These are phyloP conservation scores for Erysimum cheiranthoides DNA, from an alignment of 345 rosid genomes.

Conservation along the genomic window DNA sequence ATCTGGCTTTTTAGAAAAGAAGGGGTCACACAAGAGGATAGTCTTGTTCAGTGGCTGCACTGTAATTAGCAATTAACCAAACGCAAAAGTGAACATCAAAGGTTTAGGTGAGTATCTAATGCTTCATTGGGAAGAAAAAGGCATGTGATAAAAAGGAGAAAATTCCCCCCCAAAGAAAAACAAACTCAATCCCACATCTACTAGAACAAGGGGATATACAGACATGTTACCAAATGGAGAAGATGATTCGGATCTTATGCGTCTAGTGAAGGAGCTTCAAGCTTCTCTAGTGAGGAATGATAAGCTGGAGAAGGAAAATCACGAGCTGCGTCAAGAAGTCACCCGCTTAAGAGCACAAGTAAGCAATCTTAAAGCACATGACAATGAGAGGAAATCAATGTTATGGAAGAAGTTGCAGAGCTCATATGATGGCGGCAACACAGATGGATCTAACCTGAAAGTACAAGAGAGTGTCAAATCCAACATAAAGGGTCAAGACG, in stretches of 20 bases:
- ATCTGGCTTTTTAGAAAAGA: neutral
- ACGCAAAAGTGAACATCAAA: conserved; percentile 40
- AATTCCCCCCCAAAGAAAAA: conserved; percentile 1
- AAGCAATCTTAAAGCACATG: conserved; percentile 75
- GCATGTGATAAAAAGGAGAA: conserved; percentile 38
- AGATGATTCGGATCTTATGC: conserved; percentile 57
- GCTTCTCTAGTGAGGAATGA: conserved; percentile 58
- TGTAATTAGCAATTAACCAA: conserved; percentile 15
- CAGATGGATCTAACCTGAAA: conserved; percentile 53
- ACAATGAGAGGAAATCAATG: conserved; percentile 80
- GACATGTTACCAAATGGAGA: conserved; percentile 56
- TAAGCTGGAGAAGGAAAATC: conserved; percentile 77
- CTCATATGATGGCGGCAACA: conserved; percentile 50
- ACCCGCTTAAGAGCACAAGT: conserved; percentile 72
- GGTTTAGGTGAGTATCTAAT: conserved; percentile 41
- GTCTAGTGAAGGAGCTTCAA: conserved; percentile 71
- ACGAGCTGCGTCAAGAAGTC: conserved; percentile 72
- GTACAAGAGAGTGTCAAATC: conserved; percentile 49
- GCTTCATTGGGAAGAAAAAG: conserved; percentile 37
- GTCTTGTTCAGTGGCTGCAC: conserved; percentile 25
- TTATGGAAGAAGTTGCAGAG: conserved; percentile 93
- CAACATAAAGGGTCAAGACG: conserved; percentile 44
- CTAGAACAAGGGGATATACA: neutral
- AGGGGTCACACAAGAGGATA: conserved; percentile 26
- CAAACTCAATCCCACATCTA: conserved; percentile 25